These are phyloP conservation scores for Tritrichomonas musculus DNA, from an alignment of 208 protist genomes.

Conservation along the genomic window DNA sequence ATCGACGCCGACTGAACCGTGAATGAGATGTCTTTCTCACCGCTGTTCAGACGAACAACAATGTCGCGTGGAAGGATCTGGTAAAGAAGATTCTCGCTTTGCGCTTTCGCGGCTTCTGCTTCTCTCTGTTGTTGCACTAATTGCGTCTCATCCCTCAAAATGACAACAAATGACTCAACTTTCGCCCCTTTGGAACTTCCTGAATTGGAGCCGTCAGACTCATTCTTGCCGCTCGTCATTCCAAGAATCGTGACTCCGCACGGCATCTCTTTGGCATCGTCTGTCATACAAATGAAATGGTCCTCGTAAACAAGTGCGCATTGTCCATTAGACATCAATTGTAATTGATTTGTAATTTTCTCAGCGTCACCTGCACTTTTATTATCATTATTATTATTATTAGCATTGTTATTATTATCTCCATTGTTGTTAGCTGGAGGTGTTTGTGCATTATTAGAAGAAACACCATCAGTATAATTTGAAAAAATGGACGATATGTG, in stretches of 20 bases:
- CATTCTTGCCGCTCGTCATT: neutral
- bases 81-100: neutral
- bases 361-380: neutral
- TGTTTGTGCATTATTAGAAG: too few relatives aligned
- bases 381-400: too few relatives aligned
- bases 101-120: neutral
- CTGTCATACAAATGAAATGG: neutral
- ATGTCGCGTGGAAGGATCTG: conserved; percentile 1
- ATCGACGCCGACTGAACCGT: neutral
- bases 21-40: conserved; percentile 31
- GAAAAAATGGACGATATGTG: neutral
- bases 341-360: neutral
- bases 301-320: neutral
- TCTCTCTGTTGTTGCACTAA: neutral
- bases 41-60: neutral
- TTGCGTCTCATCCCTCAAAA: neutral
- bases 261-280: neutral
- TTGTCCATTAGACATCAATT: neutral
- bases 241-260: neutral
- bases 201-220: neutral
- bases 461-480: too few relatives aligned
- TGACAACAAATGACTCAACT: neutral
- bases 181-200: too few relatives aligned
- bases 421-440: too few relatives aligned
- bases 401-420: too few relatives aligned